Conservation (phyloP, 2,329 filamentous ascomycete species). For the Diaporthe vaccinii region DNA sequence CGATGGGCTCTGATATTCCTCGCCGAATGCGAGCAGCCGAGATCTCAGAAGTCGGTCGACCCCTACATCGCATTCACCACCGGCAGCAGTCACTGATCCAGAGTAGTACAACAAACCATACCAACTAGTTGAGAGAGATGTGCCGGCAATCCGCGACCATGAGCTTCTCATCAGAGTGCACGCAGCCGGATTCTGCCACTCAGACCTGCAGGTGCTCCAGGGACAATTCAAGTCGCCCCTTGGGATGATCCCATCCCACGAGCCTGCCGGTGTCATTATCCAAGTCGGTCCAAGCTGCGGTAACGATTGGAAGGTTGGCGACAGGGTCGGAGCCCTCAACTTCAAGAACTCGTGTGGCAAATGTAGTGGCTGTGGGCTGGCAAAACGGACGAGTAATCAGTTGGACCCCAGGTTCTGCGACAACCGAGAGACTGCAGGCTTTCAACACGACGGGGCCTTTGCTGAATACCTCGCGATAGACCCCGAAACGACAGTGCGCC, state of each 20-base stretch:
- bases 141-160: conserved; percentile 45
- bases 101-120: conserved; percentile 20
- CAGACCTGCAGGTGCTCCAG: conserved; percentile 52
- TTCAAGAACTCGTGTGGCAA: conserved; percentile 8
- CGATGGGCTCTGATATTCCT: neutral
- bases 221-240: conserved; percentile 49
- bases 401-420: conserved; percentile 48
- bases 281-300: conserved; percentile 45
- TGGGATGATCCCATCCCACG: conserved; percentile 45
- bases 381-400: neutral
- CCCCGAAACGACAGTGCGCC: conserved; percentile 39
- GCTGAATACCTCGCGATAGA: conserved; percentile 52
- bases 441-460: conserved; percentile 52
- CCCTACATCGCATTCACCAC: too few species aligned
- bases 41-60: conserved; percentile 10
- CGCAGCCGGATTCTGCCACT: conserved; percentile 55
- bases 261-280: conserved; percentile 51
- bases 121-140: conserved; percentile 36
- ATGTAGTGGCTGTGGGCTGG: conserved; percentile 10
- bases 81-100: neutral
- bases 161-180: conserved; percentile 51
- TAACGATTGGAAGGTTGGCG: conserved; percentile 48
- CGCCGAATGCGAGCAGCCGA: conserved; percentile 24
- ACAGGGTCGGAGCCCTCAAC: conserved; percentile 48
- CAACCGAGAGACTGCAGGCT: conserved; percentile 50